Evolutionary conservation across 2,329 filamentous ascomycete species (phyloP).

Genomic region (Magnaporthiopsis rhizophila): DNA sequence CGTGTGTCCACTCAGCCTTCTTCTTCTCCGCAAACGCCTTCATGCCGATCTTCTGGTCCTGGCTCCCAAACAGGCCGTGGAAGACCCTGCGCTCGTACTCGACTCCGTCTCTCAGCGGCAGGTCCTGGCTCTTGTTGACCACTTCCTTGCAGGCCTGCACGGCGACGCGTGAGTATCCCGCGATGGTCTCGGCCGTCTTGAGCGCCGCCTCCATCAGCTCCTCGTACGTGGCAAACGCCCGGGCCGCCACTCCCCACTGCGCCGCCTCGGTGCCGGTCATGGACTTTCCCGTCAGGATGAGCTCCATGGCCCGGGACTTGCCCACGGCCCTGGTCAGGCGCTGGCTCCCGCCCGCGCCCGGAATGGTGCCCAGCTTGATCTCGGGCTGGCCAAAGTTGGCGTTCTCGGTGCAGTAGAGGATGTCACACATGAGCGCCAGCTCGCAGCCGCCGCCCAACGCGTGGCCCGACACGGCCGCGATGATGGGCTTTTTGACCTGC

Average conservation of each 20-base stretch:
- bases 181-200: conserved; percentile 82
- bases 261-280: conserved; percentile 80
- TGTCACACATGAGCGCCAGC: conserved; percentile 94
- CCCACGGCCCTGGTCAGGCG: conserved; percentile 75
- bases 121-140: conserved; percentile 97
- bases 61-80: conserved; percentile 84
- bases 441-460: conserved; percentile 94
- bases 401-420: conserved; percentile 77
- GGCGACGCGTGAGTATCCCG: conserved; percentile 76
- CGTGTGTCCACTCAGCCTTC: conserved; percentile 83
- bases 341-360: conserved; percentile 87
- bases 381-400: conserved; percentile 96
- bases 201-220: conserved; percentile 74
- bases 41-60: conserved; percentile 97
- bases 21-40: conserved; percentile 91
- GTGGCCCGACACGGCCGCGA: conserved; percentile 89
- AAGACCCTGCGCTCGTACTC: conserved; percentile 93
- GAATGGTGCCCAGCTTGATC: conserved; percentile 89
- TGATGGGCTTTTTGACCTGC: conserved; percentile 83
- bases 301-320: conserved; percentile 83
- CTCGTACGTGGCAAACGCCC: conserved; percentile 71
- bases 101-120: conserved; percentile 78
- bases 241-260: conserved; percentile 83
- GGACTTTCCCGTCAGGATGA: conserved; percentile 77
- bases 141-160: conserved; percentile 90